Base-by-base conservation (phyloP, 2,329 filamentous ascomycete species). In the Hypoxylon rubiginosum region DNA sequence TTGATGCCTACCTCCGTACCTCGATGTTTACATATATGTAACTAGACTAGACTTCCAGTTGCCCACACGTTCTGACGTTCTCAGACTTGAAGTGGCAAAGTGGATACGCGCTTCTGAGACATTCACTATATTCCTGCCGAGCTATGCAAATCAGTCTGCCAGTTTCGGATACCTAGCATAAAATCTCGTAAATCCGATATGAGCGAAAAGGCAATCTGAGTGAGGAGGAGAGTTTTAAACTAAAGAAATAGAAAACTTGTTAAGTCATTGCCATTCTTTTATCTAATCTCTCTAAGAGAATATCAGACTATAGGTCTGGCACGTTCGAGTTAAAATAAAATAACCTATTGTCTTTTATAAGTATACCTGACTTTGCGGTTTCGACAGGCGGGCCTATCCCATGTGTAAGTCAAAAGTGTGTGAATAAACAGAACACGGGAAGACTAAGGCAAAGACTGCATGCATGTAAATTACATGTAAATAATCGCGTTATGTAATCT, bases 171-270 rank as follows among this genome's bases (percentile, higher is more conserved):
- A 10, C 9, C 32, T 58, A 30, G 21, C 58, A 52, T 41, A 45
- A 52, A 43, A n/a, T 24, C 45, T 59, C 60, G 51, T 51, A 67
- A 67, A 60, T 60, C 55, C 64, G 64, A 63, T 63, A 46, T 63
- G 19, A 34, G 53, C 53, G 53, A 9, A 13, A 1, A 19, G 3
- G 11, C 15, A 58, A 36, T 41, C 15, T 15, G 17, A 28, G 19
- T 48, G 36, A 34, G 28, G 21, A 24, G 11, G 24, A 43, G 26
- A 28, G 24, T 4, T 46, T 26, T n/a, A 26, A 17, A 17, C n/a
- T 28, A 36, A 24, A 15, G 39, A 34, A 34, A 11, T 34, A 11
- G 9, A 11, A 34, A 34, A 34, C 32, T 6, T 5, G 28, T 5
- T 30, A 5, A 30, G 28, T 30, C 28, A 30, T 9, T 30, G 28